Base-by-base conservation (phyloP, 2,329 filamentous ascomycete species). In the Purpureocillium takamizusanense region DNA sequence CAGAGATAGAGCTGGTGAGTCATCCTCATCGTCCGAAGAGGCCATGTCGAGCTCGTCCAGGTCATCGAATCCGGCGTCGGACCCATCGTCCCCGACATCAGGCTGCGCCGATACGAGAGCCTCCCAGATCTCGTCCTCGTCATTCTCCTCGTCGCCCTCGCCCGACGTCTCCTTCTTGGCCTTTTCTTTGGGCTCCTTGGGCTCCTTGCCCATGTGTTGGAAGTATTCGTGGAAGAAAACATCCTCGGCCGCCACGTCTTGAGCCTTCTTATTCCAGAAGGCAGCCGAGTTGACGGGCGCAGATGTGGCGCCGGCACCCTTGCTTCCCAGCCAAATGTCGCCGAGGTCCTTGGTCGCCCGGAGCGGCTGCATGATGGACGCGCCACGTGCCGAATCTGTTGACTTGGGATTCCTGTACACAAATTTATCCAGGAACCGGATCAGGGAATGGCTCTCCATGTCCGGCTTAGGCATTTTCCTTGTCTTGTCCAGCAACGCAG, bases 191-290 rank as follows among this genome's bases (percentile, higher is more conserved):
- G 28, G 31, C 37, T 55, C 64, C 55, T 82, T 75, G 40, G 59
- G 57, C 36, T 71, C 65, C 60, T 80, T 87, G 45, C 79, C 78
- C 39, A 85, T 64, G 44, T 81, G 76, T 43, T 78, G 81, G 64
- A 98, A 98, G 75, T 98, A 98, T 48, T 87, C 81, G 61, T 98
- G 92, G 76, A 98, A 98, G 76, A 98, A 98, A 30, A 88, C 85
- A 56, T 98, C 92, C 48, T 98, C 89, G 1, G 81, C 86, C 3
- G 84, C 81, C 33, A 98, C 83, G 38, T 97, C 81, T 46, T 87
- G 81, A n/a, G 76, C 72, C 65, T 87, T 89, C 75, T 86, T 87
- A 53, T 81, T 82, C 86, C 88, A 95, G 70, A 98, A 98, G 3
- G 78, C 70, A 45, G 94, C 84, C 1, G 83, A 83, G 62, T 98